Conservation (phyloP, 768 basidiomycete genomes). For the Psilocybe cyanescens region DNA sequence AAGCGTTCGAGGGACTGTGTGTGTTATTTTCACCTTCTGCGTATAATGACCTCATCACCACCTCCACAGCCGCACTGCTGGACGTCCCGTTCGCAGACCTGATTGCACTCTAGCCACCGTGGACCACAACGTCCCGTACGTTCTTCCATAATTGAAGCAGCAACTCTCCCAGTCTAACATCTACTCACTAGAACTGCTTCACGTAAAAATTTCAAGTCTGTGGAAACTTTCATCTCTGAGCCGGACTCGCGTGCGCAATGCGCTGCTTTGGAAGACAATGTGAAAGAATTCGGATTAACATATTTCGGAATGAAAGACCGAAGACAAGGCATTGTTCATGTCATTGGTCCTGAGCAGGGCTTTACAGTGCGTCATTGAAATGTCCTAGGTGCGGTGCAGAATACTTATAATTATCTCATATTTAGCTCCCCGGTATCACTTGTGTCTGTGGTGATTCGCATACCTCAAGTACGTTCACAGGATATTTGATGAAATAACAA, state of each 20-base stretch:
- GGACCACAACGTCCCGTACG: conserved; percentile 88
- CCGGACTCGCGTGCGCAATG: conserved; percentile 88
- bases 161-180: background rate
- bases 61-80: conserved; percentile 63
- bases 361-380: conserved; percentile 63
- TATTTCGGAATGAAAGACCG: conserved; percentile 92
- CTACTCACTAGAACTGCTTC: conserved; percentile 58
- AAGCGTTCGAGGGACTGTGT: conserved; percentile 88
- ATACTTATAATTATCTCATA: background rate
- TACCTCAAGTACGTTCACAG: conserved; percentile 67
- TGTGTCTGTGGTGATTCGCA: conserved; percentile 94
- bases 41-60: conserved; percentile 16
- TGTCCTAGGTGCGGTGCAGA: background rate
- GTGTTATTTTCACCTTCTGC: conserved; percentile 21
- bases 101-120: conserved; percentile 91
- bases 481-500: background rate
- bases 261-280: conserved; percentile 83
- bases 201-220: conserved; percentile 74
- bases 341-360: conserved; percentile 94
- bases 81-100: conserved; percentile 76
- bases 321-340: conserved; percentile 86
- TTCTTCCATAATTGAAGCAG: conserved; percentile 13
- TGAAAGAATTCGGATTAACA: conserved; percentile 89
- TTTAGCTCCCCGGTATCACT: conserved; percentile 73
- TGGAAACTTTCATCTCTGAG: conserved; percentile 77